phyloP scores from a whole-genome alignment of 75 land plant genomes.

The Adiantum capillusveneris region DNA sequence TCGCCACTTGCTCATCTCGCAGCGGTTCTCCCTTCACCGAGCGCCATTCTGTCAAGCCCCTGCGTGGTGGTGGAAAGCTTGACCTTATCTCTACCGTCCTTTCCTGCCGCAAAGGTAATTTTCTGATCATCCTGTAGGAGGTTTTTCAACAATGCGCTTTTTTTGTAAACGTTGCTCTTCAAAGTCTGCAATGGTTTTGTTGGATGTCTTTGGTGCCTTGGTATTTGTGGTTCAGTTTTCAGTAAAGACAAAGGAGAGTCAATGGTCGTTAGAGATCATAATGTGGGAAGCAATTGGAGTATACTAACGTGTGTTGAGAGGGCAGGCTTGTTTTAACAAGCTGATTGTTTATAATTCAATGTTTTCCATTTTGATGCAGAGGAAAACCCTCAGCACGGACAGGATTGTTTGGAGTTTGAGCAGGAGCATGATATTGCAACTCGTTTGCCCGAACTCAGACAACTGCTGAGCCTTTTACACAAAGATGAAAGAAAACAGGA shows the following conservation, averaged over 20 bases:
- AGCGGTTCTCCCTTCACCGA: conserved; percentile 76
- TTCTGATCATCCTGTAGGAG: no score
- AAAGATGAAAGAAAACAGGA: conserved; percentile 10
- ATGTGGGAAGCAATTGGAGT: no score
- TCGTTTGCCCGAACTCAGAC: conserved; percentile 74
- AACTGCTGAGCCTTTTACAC: conserved; percentile 49
- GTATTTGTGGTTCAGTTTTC: no score
- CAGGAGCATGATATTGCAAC: conserved; percentile 60
- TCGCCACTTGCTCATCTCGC: no score
- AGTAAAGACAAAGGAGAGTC: no score
- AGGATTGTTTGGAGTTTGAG: not conserved
- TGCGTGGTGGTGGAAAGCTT: conserved; percentile 36
- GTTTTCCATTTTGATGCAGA: not conserved
- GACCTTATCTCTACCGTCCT: not conserved
- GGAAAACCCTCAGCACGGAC: not conserved
- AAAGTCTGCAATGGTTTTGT: no score
- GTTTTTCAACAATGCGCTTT: no score
- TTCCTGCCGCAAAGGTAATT: no score
- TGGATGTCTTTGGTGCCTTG: no score
- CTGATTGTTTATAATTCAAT: not conserved
- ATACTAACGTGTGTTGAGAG: no score
- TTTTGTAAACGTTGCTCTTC: no score
- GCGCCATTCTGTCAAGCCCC: conserved; percentile 40
- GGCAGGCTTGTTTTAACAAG: conserved; percentile 1
- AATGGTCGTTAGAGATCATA: no score